Percentiles rank a stretch among this genome's conserved stretches.
These are phyloP conservation scores for Penicillium digitatum DNA, from an alignment of 2,329 filamentous ascomycete species.

Conservation along the genomic window DNA sequence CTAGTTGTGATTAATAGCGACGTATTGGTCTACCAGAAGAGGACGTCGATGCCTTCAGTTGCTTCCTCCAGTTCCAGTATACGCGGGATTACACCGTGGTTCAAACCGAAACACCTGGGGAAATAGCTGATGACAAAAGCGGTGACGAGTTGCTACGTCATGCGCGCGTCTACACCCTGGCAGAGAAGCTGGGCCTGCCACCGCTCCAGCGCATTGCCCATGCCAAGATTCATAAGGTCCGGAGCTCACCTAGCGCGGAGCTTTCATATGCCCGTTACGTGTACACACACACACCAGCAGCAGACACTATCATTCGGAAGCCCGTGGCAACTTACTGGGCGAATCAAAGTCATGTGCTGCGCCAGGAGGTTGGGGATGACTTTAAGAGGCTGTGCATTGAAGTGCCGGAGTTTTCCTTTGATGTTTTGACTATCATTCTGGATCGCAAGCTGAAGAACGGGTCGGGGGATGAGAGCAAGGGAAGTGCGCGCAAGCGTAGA, in stretches of 20 bases:
- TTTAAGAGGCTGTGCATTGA: conserved; percentile 83
- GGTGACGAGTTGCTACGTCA: conserved; percentile 83
- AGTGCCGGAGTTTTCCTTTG: conserved; percentile 87
- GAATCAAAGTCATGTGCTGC: conserved; percentile 70
- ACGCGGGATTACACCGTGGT: conserved; percentile 80
- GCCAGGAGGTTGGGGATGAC: conserved; percentile 79
- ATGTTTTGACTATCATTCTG: conserved; percentile 65
- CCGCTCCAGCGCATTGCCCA: conserved; percentile 72
- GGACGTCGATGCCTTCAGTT: conserved; percentile 69
- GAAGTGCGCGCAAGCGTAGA: conserved; percentile 42
- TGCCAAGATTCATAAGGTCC: conserved; percentile 87
- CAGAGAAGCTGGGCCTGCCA: conserved; percentile 68
- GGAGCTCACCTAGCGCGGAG: conserved; percentile 82
- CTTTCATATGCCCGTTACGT: conserved; percentile 89
- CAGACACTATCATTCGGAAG: conserved; percentile 70
- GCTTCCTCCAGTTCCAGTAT: conserved; percentile 79
- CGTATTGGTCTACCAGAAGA: conserved; percentile 65
- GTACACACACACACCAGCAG: conserved; percentile 68
- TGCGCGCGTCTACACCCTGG: conserved; percentile 83
- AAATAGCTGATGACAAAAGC: conserved; percentile 65
- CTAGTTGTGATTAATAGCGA: conserved; percentile 46
- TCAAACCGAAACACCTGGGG: conserved; percentile 55
- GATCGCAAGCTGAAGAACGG: conserved; percentile 45
- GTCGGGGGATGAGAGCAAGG: conserved; percentile 32
- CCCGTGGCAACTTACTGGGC: conserved; percentile 92